A percentile compares a stretch with the other conserved stretches of the same genome.
Conservation (phyloP, 108 stramenopile species). For the Fragilariopsis cylindrus region DNA sequence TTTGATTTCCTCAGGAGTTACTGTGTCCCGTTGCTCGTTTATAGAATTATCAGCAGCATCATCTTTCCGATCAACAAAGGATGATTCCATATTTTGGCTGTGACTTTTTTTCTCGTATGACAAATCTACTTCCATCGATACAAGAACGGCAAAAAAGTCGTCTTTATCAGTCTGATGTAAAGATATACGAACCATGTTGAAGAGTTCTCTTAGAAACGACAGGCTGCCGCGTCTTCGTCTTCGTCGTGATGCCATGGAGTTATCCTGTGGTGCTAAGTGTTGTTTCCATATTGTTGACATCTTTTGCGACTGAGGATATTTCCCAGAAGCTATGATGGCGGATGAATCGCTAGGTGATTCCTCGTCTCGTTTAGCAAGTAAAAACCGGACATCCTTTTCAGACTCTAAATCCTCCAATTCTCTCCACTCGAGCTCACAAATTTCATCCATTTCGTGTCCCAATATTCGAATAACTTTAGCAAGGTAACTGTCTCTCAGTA, state of each 20-base stretch:
- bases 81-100: constrained; percentile 7
- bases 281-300: constrained; percentile 65
- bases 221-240: constrained; percentile 72
- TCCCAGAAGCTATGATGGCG: constrained; percentile 23
- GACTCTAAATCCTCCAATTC: constrained; percentile 36
- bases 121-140: constrained; percentile 55
- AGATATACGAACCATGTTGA: constrained; percentile 82
- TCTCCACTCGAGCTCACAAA: constrained; percentile 56
- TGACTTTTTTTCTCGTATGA: constrained; percentile 19
- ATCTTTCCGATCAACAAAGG: neutral
- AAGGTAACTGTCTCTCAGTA: constrained; percentile 60
- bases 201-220: constrained; percentile 78
- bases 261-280: constrained; percentile 82
- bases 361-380: constrained; percentile 9
- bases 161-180: constrained; percentile 85
- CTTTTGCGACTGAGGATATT: constrained; percentile 22
- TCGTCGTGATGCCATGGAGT: constrained; percentile 62
- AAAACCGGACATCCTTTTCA: constrained; percentile 9
- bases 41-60: neutral
- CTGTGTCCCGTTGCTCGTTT: neutral
- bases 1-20: neutral
- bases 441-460: constrained; percentile 57
- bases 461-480: constrained; percentile 65
- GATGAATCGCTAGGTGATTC: constrained; percentile 31
- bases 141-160: constrained; percentile 74